Evolutionary conservation across 1,139 yeast genomes (phyloP).

Genomic region (Hemisphaericaspora lyxosophila): DNA sequence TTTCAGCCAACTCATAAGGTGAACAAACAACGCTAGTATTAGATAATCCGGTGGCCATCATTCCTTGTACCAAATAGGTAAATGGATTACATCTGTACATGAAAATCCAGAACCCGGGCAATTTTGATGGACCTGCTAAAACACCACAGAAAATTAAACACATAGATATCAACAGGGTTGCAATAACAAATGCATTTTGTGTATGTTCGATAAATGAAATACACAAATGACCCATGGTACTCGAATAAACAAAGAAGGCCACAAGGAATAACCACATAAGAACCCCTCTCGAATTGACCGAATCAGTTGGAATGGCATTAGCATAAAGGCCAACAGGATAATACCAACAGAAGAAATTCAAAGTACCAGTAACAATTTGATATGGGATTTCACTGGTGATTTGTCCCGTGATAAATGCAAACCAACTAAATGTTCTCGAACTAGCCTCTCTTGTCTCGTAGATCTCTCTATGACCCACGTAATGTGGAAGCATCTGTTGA

Average conservation of each 20-base stretch:
- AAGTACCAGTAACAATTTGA: constrained; percentile 63
- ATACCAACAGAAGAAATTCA: constrained; percentile 48
- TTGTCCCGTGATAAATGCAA: constrained; percentile 52
- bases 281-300: constrained; percentile 37
- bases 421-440: constrained; percentile 29
- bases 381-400: constrained; percentile 73
- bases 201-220: constrained; percentile 37
- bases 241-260: constrained; percentile 30
- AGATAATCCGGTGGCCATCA: constrained; percentile 35
- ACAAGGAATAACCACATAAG: constrained; percentile 44
- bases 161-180: constrained; percentile 25
- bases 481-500: constrained; percentile 45
- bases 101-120: constrained; percentile 45
- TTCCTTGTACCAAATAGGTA: constrained; percentile 51
- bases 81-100: constrained; percentile 62
- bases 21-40: constrained; percentile 23
- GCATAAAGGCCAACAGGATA: constrained; percentile 54
- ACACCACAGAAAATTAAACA: constrained; percentile 34
- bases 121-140: constrained; percentile 18
- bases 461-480: constrained; percentile 30
- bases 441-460: constrained; percentile 36
- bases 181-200: constrained; percentile 39
- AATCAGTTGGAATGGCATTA: constrained; percentile 44
- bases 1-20: constrained; percentile 21
- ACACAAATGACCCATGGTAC: constrained; percentile 38